phyloP scores from a whole-genome alignment of 352 stramenopile species.

The Globisporangium paddicum region DNA sequence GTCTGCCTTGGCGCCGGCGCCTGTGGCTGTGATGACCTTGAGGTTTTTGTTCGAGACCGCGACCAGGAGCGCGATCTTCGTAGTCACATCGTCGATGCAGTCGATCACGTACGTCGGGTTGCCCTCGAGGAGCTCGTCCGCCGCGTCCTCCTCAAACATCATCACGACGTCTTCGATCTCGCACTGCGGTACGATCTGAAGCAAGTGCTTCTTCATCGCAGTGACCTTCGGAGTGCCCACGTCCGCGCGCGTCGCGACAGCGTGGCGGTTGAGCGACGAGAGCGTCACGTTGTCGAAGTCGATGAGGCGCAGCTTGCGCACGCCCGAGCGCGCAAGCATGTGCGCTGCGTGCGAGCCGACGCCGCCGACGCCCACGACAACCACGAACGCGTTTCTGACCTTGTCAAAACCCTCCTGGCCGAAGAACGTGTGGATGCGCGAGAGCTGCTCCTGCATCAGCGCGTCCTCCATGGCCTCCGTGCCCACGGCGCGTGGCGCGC shows the following conservation, averaged over 20 bases:
- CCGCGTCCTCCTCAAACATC: conserved; percentile 88
- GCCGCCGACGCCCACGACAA: conserved; percentile 96
- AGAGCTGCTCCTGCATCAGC: conserved; percentile 82
- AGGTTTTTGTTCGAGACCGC: conserved; percentile 80
- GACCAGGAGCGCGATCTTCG: conserved; percentile 94
- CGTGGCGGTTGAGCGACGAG: conserved; percentile 98
- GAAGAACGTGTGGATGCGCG: conserved; percentile 94
- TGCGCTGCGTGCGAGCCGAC: conserved; percentile 96
- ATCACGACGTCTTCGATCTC: conserved; percentile 83
- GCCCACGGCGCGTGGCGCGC: conserved; percentile 8
- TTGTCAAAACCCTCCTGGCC: conserved; percentile 88
- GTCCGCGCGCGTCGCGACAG: conserved; percentile 94
- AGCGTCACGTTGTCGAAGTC: conserved; percentile 99
- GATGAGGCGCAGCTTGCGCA: conserved; percentile 93
- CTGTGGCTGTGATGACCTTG: conserved; percentile 85
- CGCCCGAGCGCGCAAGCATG: conserved; percentile 96
- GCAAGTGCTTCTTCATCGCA: conserved; percentile 81
- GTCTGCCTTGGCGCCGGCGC: conserved; percentile 95
- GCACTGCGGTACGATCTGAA: conserved; percentile 71
- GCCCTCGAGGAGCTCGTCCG: conserved; percentile 77
- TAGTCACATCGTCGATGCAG: conserved; percentile 99
- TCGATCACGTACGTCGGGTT: conserved; percentile 95
- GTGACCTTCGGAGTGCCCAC: conserved; percentile 94
- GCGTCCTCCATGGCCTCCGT: conserved; percentile 43
- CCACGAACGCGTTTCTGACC: conserved; percentile 87